Evolutionary conservation across 495 filamentous ascomycete species (phyloP).

Genomic region (Trichoderma asperelloides): DNA sequence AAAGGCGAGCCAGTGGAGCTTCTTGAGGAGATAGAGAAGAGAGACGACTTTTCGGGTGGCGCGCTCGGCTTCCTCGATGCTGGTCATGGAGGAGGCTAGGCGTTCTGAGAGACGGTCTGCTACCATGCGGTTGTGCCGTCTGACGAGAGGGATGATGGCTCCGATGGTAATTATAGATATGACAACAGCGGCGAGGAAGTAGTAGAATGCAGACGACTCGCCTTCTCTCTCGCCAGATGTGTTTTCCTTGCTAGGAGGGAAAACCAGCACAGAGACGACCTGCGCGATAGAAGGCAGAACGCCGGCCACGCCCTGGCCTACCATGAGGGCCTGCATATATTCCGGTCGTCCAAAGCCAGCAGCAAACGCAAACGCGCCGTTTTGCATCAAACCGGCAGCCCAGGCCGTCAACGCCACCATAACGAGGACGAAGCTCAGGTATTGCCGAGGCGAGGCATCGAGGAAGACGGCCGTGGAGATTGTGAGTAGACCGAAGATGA

Average conservation of each 20-base stretch:
- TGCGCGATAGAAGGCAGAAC: constrained; percentile 83
- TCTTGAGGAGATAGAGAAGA: constrained; percentile 57
- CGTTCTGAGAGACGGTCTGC: constrained; percentile 29
- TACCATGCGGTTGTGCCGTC: constrained; percentile 33
- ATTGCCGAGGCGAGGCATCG: constrained; percentile 47
- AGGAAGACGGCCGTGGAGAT: constrained; percentile 65
- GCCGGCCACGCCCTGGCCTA: constrained; percentile 84
- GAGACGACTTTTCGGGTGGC: constrained; percentile 49
- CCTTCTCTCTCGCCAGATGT: constrained; percentile 14
- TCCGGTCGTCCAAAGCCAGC: constrained; percentile 71
- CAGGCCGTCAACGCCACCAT: constrained; percentile 74
- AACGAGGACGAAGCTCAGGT: constrained; percentile 72
- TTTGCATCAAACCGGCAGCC: constrained; percentile 81
- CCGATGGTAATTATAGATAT: constrained; percentile 51
- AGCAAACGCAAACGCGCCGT: constrained; percentile 89
- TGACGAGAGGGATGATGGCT: constrained; percentile 41
- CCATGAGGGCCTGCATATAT: constrained; percentile 96
- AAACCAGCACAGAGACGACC: constrained; percentile 69
- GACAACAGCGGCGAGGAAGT: constrained; percentile 80
- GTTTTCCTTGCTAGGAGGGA: constrained; percentile 32
- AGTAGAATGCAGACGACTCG: constrained; percentile 67
- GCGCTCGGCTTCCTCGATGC: constrained; percentile 38
- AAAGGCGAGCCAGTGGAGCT: constrained; percentile 60
- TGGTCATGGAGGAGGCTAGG: constrained; percentile 32
- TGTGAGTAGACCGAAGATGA: constrained; percentile 42